Base-by-base conservation (phyloP, 2,329 filamentous ascomycete species). In the Botrytis fabae region DNA sequence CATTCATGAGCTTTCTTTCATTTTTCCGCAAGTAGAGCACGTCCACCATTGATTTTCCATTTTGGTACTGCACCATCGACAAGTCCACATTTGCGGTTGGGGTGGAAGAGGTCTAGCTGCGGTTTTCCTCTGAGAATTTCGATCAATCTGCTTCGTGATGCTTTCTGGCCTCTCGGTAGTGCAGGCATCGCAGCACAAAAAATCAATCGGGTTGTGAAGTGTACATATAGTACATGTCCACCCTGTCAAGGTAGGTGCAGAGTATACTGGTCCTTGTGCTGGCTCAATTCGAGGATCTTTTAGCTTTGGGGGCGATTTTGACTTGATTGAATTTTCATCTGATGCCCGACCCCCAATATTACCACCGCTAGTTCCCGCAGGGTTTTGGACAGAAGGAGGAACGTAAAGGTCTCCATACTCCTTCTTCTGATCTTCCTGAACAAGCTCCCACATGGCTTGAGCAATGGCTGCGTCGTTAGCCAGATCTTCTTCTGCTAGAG, bases 391-490 rank as follows among this genome's bases (percentile, higher is more conserved):
- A 25, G 77, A 79, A n/a, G 80, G 74, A 40, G 76, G 74, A 51
- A 80, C 75, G 71, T 80, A 80, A 16, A 70, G 72, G 44, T 77
- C 74, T 40, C 79, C 79, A 74, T 78, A 78, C 69, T 79, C 75
- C 69, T 77, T 77, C 70, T 79, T 77, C 72, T 80, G 75, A 62
- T 97, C 94, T 80, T 97, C 90, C 79, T 97, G 92, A 40, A 96
- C 91, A 28, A 97, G 85, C 78, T 98, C 95, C 84, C 93, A 94
- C 46, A 97, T 85, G 0, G 94, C 94, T 79, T 95, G 90, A 70
- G 94, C 90, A 74, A 97, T 97, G 8, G 95, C 95, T 38, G 89
- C 86, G 72, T 97, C 93, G 78, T 97, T 97, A 5, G 94, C 95
- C 77, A 94, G 91, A 72, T 97, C 94, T 80, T 97, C 93, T 76